Percentiles rank a stretch among this genome's conserved stretches.
Conservation (phyloP, 768 basidiomycete genomes). For the Lentinula sp. region DNA sequence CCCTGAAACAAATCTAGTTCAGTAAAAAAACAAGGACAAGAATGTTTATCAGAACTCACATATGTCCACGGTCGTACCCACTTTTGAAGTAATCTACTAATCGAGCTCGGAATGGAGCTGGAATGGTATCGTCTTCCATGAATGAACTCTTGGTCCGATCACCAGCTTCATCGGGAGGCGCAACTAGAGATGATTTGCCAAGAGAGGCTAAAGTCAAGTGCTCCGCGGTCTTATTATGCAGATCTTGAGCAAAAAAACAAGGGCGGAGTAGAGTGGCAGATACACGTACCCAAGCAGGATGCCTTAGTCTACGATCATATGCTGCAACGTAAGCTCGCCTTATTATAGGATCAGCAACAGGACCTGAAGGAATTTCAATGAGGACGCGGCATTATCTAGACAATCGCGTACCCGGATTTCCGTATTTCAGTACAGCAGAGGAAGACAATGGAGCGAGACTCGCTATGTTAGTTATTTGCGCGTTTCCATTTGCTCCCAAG, state of each 20-base stretch:
- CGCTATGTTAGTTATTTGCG: conserved; percentile 29
- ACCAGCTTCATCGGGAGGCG: conserved; percentile 30
- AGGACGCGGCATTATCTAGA: background rate
- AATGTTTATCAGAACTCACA: conserved; percentile 44
- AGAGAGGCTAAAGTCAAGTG: conserved; percentile 82
- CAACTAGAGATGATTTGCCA: conserved; percentile 34
- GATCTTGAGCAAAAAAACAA: background rate
- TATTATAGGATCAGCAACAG: conserved; percentile 72
- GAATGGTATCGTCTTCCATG: conserved; percentile 76
- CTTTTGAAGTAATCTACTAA: conserved; percentile 88
- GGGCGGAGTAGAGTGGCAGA: background rate
- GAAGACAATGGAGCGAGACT: conserved; percentile 11
- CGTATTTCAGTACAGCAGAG: conserved; percentile 60
- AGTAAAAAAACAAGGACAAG: background rate
- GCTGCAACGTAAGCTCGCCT: conserved; percentile 82
- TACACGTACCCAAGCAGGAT: conserved; percentile 83
- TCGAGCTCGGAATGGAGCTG: conserved; percentile 71
- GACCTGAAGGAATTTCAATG: conserved; percentile 44
- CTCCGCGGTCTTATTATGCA: conserved; percentile 72
- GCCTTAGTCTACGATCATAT: conserved; percentile 85
- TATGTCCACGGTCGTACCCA: conserved; percentile 95
- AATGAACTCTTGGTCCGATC: conserved; percentile 79
- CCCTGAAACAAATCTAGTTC: conserved; percentile 40
- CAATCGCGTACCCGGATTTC: conserved; percentile 63
- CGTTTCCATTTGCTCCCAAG: conserved; percentile 35